These are phyloP conservation scores for Mangifera indica DNA, from an alignment of 345 rosid species.

Conservation along the genomic window DNA sequence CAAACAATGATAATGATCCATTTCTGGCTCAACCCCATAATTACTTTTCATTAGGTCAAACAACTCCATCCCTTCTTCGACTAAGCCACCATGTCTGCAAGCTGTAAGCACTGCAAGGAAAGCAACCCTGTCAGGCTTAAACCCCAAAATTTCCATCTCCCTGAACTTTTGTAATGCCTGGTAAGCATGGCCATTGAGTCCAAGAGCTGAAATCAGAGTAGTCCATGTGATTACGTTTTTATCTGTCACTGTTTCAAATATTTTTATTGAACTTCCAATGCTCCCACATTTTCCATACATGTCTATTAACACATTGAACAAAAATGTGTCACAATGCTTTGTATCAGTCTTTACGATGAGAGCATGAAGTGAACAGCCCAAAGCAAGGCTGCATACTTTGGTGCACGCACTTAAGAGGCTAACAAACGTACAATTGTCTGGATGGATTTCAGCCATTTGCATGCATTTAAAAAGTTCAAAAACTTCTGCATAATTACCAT, in stretches of 20 bases:
- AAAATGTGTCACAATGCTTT: slow-evolving; percentile 50
- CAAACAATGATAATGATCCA: slow-evolving; percentile 70
- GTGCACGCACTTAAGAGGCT: slow-evolving; percentile 59
- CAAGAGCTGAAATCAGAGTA: slow-evolving; percentile 65
- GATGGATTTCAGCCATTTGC: slow-evolving; percentile 42
- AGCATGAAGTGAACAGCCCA: slow-evolving; percentile 77
- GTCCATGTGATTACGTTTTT: slow-evolving; percentile 85
- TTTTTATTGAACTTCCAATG: slow-evolving; percentile 42
- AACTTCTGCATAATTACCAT: slow-evolving; percentile 48
- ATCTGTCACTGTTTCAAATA: slow-evolving; percentile 44
- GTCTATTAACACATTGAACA: slow-evolving; percentile 69
- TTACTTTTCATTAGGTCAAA: slow-evolving; percentile 50
- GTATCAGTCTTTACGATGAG: slow-evolving; percentile 60
- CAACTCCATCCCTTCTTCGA: slow-evolving; percentile 68
- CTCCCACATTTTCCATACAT: slow-evolving; percentile 94
- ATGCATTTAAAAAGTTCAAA: slow-evolving; percentile 60
- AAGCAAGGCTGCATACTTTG: slow-evolving; percentile 47
- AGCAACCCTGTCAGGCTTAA: slow-evolving; percentile 68
- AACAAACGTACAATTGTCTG: slow-evolving; percentile 81
- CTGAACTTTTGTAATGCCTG: slow-evolving; percentile 63
- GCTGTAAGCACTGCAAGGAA: slow-evolving; percentile 63
- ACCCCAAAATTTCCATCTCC: slow-evolving; percentile 52
- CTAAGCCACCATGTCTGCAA: slow-evolving; percentile 75
- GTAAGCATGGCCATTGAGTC: slow-evolving; percentile 54
- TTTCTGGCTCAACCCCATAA: slow-evolving; percentile 59